Evolutionary conservation across 192 early-diverging fungal genomes (phyloP), one percentile per base, ranked within the genome.

Genomic region (Coemansia sp.): DNA sequence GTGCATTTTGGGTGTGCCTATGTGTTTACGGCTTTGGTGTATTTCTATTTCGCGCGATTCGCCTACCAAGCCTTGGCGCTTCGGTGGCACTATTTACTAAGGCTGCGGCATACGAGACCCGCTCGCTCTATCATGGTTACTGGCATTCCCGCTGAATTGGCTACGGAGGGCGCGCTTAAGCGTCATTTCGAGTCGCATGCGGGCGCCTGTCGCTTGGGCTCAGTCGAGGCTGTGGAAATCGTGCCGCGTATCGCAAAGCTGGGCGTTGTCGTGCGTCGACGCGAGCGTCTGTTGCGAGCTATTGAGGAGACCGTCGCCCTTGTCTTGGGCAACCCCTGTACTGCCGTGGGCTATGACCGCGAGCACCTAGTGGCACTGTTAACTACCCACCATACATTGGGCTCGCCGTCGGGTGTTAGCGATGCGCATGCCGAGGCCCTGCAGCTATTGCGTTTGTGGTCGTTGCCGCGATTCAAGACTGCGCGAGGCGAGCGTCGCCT

Each of bases 281-380:
- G 91, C 10, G 76, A 81, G n/a, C 64, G 80, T 14, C 69, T 81
- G 26, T 69, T 93, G 7, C 64, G 69, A 16, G 55, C 70, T 14
- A 74, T 91, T 23, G 91, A 93, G 65, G 65, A 65, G 21, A 80
- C 70, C 2, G 83, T 86, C 35, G 70, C 84, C 0, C 47, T 71
- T 7, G 85, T 86, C 25, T 87, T 88, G 64, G 89, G 89, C 18
- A 93, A 93, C 59, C 91, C 91, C 0, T 91, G 89, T 43, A 35
- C 48, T 6, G 84, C 87, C 23, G 69, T 68, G 6, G 83, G 68
- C 10, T 91, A 93, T 63, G 83, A 93, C 70, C 89, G 86, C n/a
- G 86, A 69, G 21, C 59, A 28, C 31, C 66, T 84, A 11, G 31
- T 28, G 10, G 6, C 31, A 8, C 62, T 72, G 31, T 41, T 81